Base-by-base conservation (phyloP, 352 stramenopile species). In the Pythium pyrilobum region DNA sequence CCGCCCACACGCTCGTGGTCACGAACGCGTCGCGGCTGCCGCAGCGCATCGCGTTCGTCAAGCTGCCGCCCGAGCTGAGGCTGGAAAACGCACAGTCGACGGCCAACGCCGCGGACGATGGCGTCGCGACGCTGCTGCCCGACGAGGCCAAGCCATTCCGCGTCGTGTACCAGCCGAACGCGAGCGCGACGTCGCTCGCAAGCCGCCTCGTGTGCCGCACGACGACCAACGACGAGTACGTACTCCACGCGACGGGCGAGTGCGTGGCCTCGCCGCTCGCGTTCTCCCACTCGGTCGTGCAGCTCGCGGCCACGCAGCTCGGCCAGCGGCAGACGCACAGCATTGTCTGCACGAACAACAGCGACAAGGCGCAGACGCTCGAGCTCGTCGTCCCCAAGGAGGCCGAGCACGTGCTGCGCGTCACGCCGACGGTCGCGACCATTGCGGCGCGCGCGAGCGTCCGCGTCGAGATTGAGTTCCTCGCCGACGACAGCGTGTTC, bases 391-490 rank as follows among this genome's bases (percentile, higher is more conserved):
- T 72, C 6, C 81, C 81, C 23, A 3, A 10, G 0, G 68, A 74
- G 39, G 64, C 68, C 5, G 18, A 40, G 2, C 28, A 58, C 0
- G 66, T 82, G 23, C 46, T 92, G 8, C 67, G 60, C 4, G 52
- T 97, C 1, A 86, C 74, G 4, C 90, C 90, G 1, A 62, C 72
- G 28, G 85, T 96, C 12, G 71, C 69, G 11, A 69, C 65, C 0
- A 39, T 97, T 1, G 32, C 18, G 0, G 69, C 82, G 5, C 59
- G 57, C 5, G 51, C 71, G 24, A 73, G 59, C 16, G 28, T 81
- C 11, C 72, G 87, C 6, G 52, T 97, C 10, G 90, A 97, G 56
- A 67, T 97, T 11, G 81, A 85, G 31, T 96, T 95, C 57, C 54
- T 51, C 12, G 79, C 89, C 0, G 71, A 49, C 4, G 60, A 74